A percentile compares a stretch with the other conserved stretches of the same genome.
Conservation (phyloP, 306 rosid species). For the Oxytropis ochrocephala region DNA sequence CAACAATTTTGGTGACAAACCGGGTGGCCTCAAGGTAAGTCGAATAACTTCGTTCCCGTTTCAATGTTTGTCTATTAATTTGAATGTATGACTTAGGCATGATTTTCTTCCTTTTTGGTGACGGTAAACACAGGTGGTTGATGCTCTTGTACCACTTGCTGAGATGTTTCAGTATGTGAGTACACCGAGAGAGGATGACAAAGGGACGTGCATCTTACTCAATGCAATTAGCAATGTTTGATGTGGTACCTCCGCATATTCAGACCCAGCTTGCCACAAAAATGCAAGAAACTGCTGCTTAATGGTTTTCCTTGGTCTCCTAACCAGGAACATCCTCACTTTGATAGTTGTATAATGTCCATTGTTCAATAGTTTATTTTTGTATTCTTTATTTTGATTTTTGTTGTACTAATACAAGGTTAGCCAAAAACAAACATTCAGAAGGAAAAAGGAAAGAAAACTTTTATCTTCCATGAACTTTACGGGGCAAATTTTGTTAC, state of each 20-base stretch:
- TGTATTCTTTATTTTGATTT: background rate
- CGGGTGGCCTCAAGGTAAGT: slow-evolving; percentile 94
- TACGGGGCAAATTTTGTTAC: background rate
- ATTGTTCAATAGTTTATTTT: slow-evolving; percentile 8
- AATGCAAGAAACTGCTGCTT: slow-evolving; percentile 91
- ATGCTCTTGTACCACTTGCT: slow-evolving; percentile 75
- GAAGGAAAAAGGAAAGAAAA: background rate
- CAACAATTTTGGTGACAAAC: slow-evolving; percentile 90
- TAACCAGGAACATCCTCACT: background rate
- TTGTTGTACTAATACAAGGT: slow-evolving; percentile 18
- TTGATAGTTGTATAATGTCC: slow-evolving; percentile 7
- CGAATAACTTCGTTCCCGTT: background rate
- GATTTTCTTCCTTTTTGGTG: slow-evolving; percentile 5
- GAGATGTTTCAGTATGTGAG: slow-evolving; percentile 98
- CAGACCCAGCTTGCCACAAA: slow-evolving; percentile 81
- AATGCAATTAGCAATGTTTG: slow-evolving; percentile 89
- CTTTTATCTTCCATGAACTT: slow-evolving; percentile 6
- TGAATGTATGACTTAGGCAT: background rate
- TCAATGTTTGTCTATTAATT: slow-evolving; percentile 2
- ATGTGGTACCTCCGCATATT: slow-evolving; percentile 92
- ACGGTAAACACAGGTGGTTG: slow-evolving; percentile 68
- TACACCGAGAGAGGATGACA: slow-evolving; percentile 91
- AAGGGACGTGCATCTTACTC: slow-evolving; percentile 97
- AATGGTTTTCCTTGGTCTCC: slow-evolving; percentile 23
- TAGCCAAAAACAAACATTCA: background rate